A percentile compares a stretch with the other conserved stretches of the same genome.
Conservation (phyloP, 2,329 filamentous ascomycete genomes). For the Penicillium sp. region DNA sequence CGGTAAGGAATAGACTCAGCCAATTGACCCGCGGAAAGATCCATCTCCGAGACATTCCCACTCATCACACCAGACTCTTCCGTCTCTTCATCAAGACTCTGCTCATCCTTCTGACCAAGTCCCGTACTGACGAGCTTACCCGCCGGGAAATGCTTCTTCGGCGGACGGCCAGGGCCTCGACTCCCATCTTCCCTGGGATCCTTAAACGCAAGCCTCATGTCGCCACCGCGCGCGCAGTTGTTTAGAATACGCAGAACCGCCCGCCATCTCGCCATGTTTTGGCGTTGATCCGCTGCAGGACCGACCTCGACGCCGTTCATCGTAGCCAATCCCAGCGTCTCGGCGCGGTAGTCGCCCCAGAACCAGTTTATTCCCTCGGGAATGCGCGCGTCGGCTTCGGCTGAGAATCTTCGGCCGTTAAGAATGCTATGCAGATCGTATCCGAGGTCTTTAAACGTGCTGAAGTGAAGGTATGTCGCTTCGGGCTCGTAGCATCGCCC, state of each 20-base stretch:
- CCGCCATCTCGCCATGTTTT: conserved; percentile 44
- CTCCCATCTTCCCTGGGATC: conserved; percentile 23
- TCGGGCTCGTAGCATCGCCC: conserved; percentile 53
- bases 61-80: background rate
- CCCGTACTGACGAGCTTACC: conserved; percentile 40
- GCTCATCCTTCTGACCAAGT: conserved; percentile 23
- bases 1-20: conserved; percentile 7
- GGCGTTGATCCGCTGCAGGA: conserved; percentile 42
- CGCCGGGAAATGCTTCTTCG: conserved; percentile 25
- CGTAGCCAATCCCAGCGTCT: conserved; percentile 53
- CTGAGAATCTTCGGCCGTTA: conserved; percentile 47
- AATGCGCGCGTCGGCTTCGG: conserved; percentile 48
- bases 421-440: conserved; percentile 47
- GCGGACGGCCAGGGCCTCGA: conserved; percentile 6
- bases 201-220: conserved; percentile 21
- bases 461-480: conserved; percentile 47
- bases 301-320: conserved; percentile 53
- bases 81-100: conserved; percentile 1
- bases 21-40: conserved; percentile 8
- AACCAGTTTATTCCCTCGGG: conserved; percentile 48
- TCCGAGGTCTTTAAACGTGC: conserved; percentile 33
- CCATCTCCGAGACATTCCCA: conserved; percentile 7
- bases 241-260: conserved; percentile 45
- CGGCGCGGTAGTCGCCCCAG: conserved; percentile 54
- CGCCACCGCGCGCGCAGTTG: conserved; percentile 26